Conservation (phyloP, 345 rosid genomes). For the Hibiscus syriacus region DNA sequence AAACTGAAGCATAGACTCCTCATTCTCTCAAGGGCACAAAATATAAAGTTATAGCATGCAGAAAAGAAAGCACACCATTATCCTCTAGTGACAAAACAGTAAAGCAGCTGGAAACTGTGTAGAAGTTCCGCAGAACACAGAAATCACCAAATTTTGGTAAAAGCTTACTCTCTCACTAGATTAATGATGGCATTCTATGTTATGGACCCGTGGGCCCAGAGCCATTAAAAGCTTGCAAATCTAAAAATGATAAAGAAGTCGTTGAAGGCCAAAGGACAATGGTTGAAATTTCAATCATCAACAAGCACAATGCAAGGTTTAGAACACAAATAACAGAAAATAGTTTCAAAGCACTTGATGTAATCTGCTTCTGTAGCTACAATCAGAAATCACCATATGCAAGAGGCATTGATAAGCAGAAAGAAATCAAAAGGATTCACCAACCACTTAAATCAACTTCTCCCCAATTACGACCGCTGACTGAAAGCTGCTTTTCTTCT, state of each 20-base stretch:
- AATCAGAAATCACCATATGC: neutral
- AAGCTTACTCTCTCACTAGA: neutral
- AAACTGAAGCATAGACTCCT: neutral
- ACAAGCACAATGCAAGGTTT: neutral
- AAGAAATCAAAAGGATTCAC: constrained; percentile 5
- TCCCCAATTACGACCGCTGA: constrained; percentile 95
- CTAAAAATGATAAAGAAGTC: neutral
- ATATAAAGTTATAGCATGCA: neutral
- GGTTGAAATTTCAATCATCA: neutral
- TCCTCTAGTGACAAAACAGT: neutral
- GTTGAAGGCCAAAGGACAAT: neutral
- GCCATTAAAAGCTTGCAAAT: neutral
- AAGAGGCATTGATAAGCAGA: neutral
- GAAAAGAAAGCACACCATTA: neutral
- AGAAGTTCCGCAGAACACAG: neutral
- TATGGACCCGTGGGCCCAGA: neutral
- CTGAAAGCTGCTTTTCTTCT: constrained; percentile 85
- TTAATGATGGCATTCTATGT: neutral
- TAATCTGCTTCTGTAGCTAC: neutral
- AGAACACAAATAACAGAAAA: neutral
- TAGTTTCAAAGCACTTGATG: neutral
- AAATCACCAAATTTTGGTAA: neutral
- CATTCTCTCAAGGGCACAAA: neutral
- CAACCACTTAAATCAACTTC: constrained; percentile 84
- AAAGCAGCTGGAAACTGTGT: neutral